phyloP scores from a whole-genome alignment of 306 rosid species.

The Castanospermum australe region DNA sequence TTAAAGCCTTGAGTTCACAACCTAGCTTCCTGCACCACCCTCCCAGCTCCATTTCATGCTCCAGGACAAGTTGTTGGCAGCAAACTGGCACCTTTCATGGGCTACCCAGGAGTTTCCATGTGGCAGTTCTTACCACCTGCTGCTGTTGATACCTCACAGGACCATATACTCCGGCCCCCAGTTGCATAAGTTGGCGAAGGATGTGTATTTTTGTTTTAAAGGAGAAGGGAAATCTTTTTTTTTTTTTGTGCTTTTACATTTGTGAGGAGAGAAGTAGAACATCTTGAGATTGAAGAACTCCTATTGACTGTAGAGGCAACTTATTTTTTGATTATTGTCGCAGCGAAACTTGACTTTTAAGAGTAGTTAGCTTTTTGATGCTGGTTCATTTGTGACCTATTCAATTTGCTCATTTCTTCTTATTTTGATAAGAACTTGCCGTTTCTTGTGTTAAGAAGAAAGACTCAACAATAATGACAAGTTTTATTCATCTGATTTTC shows the following conservation, averaged over 20 bases:
- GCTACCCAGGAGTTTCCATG: slow-evolving; percentile 81
- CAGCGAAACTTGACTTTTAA: too few species aligned
- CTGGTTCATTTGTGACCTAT: background rate
- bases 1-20: slow-evolving; percentile 49
- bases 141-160: slow-evolving; percentile 81
- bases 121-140: slow-evolving; percentile 88
- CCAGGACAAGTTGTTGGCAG: slow-evolving; percentile 61
- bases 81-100: slow-evolving; percentile 66
- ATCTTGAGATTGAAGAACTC: slow-evolving; percentile 11
- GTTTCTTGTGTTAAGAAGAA: background rate
- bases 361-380: background rate
- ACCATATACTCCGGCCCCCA: slow-evolving; percentile 81
- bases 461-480: background rate
- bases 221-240: background rate
- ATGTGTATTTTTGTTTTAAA: background rate
- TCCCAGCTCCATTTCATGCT: slow-evolving; percentile 44
- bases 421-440: background rate
- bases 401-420: background rate
- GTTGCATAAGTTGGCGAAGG: slow-evolving; percentile 56
- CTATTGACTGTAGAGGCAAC: slow-evolving; percentile 5
- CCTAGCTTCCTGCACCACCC: slow-evolving; percentile 58
- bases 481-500: background rate
- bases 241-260: background rate
- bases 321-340: background rate
- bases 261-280: background rate